Base-by-base conservation (phyloP, 345 rosid species). In the Arabidopsis suecica region DNA sequence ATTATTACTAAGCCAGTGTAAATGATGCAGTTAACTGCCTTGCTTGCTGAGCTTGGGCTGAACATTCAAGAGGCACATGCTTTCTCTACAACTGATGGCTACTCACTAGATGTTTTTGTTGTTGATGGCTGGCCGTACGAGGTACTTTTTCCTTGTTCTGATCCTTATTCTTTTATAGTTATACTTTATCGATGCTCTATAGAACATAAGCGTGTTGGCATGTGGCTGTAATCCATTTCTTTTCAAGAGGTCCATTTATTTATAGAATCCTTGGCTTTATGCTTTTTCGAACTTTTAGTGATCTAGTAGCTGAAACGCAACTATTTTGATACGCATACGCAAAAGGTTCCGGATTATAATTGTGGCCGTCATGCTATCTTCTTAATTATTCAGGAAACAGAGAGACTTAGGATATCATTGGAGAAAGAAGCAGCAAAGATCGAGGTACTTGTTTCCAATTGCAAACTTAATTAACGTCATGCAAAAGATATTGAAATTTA, bases 51-150 rank as follows among this genome's bases (percentile, higher is more conserved):
- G 68, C 82, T 90, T 76, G 99, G 93, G 77, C 85, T 95, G 69
- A 95, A 95, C 84, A 95, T 95, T 81, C 97, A 89, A 82, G 99
- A 95, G 84, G 99, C 99, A 12, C 99, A 95, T 73, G 99, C 86
- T 40, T 92, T 95, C 84, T 95, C 99, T 67, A 92, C 99, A 4
- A 85, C 79, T 9, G 96, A 95, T 75, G 97, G 99, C 62, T 95
- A 80, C 83, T 95, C 99, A 53, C 84, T 95, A 33, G 99, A 95
- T 86, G 97, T 92, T 71, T 95, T 95, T 83, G 97, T 95, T 63
- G 97, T 95, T 80, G 99, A 95, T 72, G 97, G 99, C 81, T 95
- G 97, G 99, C 97, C 91, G n/a, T 92, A 75, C 75, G 97, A 95
- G 99, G 99, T 92, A 84, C 11, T 13, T 48, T 49, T 65, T 61